A percentile compares a stretch with the other conserved stretches of the same genome.
Conservation (phyloP, 1,139 yeast genomes). For the Pichia sp. region DNA sequence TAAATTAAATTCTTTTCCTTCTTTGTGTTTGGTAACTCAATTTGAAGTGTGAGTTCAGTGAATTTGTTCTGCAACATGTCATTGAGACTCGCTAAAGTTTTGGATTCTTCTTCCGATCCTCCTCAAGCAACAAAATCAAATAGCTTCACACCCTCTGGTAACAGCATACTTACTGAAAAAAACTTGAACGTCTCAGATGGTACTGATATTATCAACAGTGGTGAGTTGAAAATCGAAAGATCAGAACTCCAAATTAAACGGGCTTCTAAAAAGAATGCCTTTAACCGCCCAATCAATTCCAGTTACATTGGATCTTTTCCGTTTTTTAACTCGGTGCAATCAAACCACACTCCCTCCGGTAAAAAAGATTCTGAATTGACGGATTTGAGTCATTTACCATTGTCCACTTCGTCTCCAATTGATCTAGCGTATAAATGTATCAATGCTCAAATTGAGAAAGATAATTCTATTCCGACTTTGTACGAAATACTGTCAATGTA, state of each 20-base stretch:
- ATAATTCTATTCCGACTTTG: slow-evolving; percentile 31
- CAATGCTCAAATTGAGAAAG: slow-evolving; percentile 31
- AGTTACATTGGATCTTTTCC: slow-evolving; percentile 13
- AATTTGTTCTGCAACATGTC: neutral
- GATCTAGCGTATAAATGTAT: slow-evolving; percentile 31
- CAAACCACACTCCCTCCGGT: slow-evolving; percentile 5
- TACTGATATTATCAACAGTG: slow-evolving; percentile 1
- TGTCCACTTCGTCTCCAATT: slow-evolving; percentile 31
- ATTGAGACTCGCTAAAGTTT: neutral
- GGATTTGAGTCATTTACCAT: slow-evolving; percentile 23
- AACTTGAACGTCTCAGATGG: neutral
- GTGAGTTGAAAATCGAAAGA: slow-evolving; percentile 21
- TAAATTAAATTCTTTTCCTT: no score
- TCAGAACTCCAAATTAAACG: slow-evolving; percentile 28
- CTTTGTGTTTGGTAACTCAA: no score
- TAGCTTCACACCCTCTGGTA: neutral
- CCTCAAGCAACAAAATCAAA: neutral
- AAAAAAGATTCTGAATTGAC: slow-evolving; percentile 13
- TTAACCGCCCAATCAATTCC: slow-evolving; percentile 10
- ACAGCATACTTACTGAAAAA: neutral
- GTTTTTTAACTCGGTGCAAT: slow-evolving; percentile 12
- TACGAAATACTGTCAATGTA: slow-evolving; percentile 31
- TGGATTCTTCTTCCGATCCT: neutral
- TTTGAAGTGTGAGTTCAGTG: no score
- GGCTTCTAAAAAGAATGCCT: slow-evolving; percentile 21